A percentile compares a stretch with the other conserved stretches of the same genome.
Evolutionary conservation across 108 stramenopile species (phyloP).

Genomic region (Schizochytrium sp.): DNA sequence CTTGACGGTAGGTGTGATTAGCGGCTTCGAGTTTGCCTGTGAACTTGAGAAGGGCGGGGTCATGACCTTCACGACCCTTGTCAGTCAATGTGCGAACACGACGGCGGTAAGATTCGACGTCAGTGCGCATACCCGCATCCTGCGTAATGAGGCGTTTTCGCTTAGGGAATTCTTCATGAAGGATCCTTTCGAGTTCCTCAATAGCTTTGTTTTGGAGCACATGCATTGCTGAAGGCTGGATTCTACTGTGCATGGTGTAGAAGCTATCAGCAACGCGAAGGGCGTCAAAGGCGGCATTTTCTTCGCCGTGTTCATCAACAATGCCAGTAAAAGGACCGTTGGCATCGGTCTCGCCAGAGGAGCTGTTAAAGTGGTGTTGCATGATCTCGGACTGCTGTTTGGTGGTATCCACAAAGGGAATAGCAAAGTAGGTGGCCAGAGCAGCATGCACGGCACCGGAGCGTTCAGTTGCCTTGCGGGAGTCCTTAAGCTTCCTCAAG

Average conservation of each 20-base stretch:
- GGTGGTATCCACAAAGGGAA: conserved; percentile 7
- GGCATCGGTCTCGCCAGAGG: neutral
- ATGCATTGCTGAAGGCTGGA: neutral
- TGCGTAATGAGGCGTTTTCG: neutral
- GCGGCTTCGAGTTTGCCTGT: conserved; percentile 3
- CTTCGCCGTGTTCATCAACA: neutral
- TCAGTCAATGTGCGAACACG: neutral
- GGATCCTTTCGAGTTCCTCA: neutral
- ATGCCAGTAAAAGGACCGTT: neutral
- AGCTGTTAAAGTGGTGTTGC: neutral
- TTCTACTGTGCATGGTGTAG: neutral
- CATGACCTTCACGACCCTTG: conserved; percentile 23
- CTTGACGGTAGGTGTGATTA: neutral
- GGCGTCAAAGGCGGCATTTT: neutral
- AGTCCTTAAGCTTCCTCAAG: neutral
- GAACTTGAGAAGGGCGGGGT: conserved; percentile 3
- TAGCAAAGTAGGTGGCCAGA: neutral
- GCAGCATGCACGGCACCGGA: conserved; percentile 47
- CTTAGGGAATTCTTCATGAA: neutral
- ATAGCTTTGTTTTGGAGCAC: conserved; percentile 34
- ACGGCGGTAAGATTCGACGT: conserved; percentile 39
- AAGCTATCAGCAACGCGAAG: conserved; percentile 16
- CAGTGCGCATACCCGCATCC: conserved; percentile 39
- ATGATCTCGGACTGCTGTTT: conserved; percentile 17
- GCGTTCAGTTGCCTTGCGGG: neutral